Conservation (phyloP, 1,139 yeast species). For the Hyphopichia fennica region DNA sequence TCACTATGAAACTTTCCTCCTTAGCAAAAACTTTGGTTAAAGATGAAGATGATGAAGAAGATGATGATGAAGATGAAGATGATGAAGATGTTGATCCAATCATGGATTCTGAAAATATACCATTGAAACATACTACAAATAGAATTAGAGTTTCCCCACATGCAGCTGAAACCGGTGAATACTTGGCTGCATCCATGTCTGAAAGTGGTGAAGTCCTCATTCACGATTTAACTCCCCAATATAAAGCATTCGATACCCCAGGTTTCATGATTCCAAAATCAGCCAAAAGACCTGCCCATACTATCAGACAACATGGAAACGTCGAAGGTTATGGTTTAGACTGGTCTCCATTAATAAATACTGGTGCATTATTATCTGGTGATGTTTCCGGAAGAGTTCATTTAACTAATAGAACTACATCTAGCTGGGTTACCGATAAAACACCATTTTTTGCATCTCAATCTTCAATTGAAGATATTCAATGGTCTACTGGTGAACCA, state of each 20-base stretch:
- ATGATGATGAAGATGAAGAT: constrained; percentile 71
- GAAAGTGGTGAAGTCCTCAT: constrained; percentile 90
- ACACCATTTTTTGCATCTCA: constrained; percentile 70
- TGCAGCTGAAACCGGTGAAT: constrained; percentile 74
- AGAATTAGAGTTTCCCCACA: constrained; percentile 85
- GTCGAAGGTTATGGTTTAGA: constrained; percentile 97
- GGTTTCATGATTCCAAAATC: constrained; percentile 79
- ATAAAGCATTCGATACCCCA: constrained; percentile 83
- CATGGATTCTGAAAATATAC: constrained; percentile 77
- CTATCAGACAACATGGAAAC: constrained; percentile 86
- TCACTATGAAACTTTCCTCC: constrained; percentile 80
- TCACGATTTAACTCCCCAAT: constrained; percentile 78
- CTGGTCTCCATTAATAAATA: constrained; percentile 85
- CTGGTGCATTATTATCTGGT: constrained; percentile 86
- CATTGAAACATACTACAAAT: constrained; percentile 82
- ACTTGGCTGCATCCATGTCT: constrained; percentile 82
- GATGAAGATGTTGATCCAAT: constrained; percentile 74
- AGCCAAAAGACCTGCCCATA: constrained; percentile 78
- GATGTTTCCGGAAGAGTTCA: constrained; percentile 84
- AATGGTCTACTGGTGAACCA: constrained; percentile 90
- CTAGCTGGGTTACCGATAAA: constrained; percentile 85
- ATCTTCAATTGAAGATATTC: constrained; percentile 90
- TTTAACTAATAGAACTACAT: constrained; percentile 72
- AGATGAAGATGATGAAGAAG: constrained; percentile 71
- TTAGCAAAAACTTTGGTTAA: constrained; percentile 81